Conservation (phyloP, 257 asterid species). For the Solanum corneliomulleri region DNA sequence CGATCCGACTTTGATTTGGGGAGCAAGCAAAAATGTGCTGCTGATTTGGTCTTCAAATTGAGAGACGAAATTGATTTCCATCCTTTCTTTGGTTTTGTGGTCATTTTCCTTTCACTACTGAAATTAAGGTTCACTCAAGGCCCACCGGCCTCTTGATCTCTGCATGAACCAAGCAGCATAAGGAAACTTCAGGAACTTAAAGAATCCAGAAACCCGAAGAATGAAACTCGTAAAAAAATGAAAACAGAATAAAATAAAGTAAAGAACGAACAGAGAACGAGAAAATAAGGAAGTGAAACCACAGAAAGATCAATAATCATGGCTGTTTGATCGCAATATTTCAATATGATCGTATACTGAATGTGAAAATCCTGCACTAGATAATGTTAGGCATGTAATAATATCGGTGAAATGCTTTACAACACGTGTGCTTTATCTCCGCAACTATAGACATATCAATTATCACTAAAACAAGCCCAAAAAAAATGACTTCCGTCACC, state of each 20-base stretch:
- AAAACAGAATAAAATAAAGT: background rate
- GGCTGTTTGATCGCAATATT: background rate
- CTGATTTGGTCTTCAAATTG: conserved; percentile 48
- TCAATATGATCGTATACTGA: background rate
- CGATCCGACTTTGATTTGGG: conserved; percentile 61
- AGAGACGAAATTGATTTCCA: conserved; percentile 72
- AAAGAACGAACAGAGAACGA: background rate
- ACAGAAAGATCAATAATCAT: background rate
- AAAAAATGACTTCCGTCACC: background rate
- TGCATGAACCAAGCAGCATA: conserved; percentile 13
- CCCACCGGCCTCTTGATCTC: conserved; percentile 28
- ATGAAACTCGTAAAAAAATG: background rate
- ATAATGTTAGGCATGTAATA: background rate
- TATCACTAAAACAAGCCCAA: background rate
- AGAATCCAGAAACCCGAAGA: background rate
- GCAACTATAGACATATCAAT: background rate
- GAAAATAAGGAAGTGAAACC: background rate
- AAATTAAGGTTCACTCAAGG: conserved; percentile 19
- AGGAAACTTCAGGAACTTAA: background rate
- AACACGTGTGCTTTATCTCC: background rate
- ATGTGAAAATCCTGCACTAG: background rate
- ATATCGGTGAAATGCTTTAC: background rate
- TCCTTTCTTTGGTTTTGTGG: conserved; percentile 50
- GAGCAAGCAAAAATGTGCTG: conserved; percentile 67
- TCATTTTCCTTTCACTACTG: conserved; percentile 38